Conservation (phyloP, 2,329 filamentous ascomycete species). For the Fusarium buharicum region DNA sequence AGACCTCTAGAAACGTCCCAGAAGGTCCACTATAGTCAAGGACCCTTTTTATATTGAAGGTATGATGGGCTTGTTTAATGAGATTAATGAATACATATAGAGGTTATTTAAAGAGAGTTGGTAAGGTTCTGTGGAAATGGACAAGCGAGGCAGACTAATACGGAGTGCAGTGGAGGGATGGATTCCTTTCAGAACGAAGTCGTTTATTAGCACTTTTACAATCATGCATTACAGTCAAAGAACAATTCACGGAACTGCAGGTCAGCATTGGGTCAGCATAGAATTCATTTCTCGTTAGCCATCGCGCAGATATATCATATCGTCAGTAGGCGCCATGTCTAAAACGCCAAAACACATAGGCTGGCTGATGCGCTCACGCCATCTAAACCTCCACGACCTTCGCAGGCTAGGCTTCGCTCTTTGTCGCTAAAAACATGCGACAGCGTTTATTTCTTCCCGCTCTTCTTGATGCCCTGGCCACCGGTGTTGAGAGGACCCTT, state of each 20-base stretch:
- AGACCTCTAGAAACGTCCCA: slow-evolving; percentile 22
- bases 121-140: slow-evolving; percentile 5
- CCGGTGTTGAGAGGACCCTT: slow-evolving; percentile 91
- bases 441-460: slow-evolving; percentile 84
- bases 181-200: slow-evolving; percentile 6
- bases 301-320: slow-evolving; percentile 38
- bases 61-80: slow-evolving; percentile 8
- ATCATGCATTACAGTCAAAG: slow-evolving; percentile 1
- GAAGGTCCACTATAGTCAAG: slow-evolving; percentile 36
- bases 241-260: slow-evolving; percentile 6
- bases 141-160: slow-evolving; percentile 13
- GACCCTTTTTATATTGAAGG: slow-evolving; percentile 19
- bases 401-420: slow-evolving; percentile 9
- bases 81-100: not conserved
- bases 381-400: slow-evolving; percentile 22
- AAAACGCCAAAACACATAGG: slow-evolving; percentile 36
- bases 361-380: slow-evolving; percentile 31
- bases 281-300: slow-evolving; percentile 45
- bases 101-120: slow-evolving; percentile 5
- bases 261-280: slow-evolving; percentile 38
- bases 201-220: not conserved
- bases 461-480: slow-evolving; percentile 95
- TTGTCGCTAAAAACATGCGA: slow-evolving; percentile 1
- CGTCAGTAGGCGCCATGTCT: slow-evolving; percentile 31
- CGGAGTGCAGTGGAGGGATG: slow-evolving; percentile 22